A percentile compares a stretch with the other conserved stretches of the same genome.
These are phyloP conservation scores for Aspergillus neoniger DNA, from an alignment of 2,329 filamentous ascomycete genomes.

Conservation along the genomic window DNA sequence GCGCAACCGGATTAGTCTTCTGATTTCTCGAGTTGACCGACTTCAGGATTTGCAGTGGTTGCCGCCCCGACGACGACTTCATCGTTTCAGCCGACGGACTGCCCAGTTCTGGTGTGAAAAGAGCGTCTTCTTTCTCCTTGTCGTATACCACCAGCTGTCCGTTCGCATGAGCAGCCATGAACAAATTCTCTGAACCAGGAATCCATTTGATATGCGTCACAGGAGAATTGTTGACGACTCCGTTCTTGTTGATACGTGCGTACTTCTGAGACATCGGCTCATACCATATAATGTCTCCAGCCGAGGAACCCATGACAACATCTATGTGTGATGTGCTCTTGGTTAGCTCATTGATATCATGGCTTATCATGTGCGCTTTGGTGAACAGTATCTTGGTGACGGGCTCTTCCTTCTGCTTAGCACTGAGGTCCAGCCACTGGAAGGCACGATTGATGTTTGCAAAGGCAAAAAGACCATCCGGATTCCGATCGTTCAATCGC, in stretches of 20 bases:
- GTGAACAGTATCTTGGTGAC: conserved; percentile 96
- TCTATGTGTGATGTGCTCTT: conserved; percentile 81
- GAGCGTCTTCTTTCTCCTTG: conserved; percentile 90
- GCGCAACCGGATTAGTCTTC: conserved; percentile 86
- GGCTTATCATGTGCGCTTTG: conserved; percentile 90
- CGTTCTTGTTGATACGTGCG: conserved; percentile 94
- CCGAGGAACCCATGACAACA: conserved; percentile 92
- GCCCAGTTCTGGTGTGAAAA: conserved; percentile 68
- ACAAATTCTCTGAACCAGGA: conserved; percentile 88
- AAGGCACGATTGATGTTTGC: conserved; percentile 94
- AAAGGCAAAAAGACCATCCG: conserved; percentile 83
- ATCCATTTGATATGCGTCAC: conserved; percentile 91
- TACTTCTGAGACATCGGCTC: conserved; percentile 97
- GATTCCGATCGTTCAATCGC: conserved; percentile 73
- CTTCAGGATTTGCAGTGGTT: conserved; percentile 72
- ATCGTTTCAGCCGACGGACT: conserved; percentile 31
- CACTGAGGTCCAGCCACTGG: conserved; percentile 91
- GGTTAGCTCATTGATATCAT: conserved; percentile 84
- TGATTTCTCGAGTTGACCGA: conserved; percentile 93
- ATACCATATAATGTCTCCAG: conserved; percentile 97
- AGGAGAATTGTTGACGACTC: conserved; percentile 81
- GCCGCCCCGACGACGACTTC: conserved; percentile 28
- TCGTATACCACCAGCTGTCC: conserved; percentile 91
- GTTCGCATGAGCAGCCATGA: conserved; percentile 89
- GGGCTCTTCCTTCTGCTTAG: conserved; percentile 72